Evolutionary conservation across 805 yeast species (phyloP).

Genomic region (Candida ulmi): DNA sequence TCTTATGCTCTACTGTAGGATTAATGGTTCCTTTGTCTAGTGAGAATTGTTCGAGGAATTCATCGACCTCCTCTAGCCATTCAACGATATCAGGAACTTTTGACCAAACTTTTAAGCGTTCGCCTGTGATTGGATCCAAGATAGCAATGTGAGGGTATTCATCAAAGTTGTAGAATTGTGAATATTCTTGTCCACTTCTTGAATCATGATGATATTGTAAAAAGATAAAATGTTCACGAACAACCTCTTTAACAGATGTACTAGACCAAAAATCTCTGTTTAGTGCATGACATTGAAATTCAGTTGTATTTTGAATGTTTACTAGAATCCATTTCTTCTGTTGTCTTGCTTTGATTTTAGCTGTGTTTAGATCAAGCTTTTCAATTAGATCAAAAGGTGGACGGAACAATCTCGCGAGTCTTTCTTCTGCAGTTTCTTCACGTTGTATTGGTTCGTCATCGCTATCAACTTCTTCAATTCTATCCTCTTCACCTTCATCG

Average conservation of each 20-base stretch:
- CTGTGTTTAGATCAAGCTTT: slow-evolving; percentile 60
- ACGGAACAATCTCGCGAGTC: slow-evolving; percentile 77
- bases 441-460: slow-evolving; percentile 23
- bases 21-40: slow-evolving; percentile 57
- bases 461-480: slow-evolving; percentile 29
- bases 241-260: slow-evolving; percentile 52
- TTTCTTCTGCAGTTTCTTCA: slow-evolving; percentile 31
- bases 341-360: slow-evolving; percentile 59
- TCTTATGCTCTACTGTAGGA: slow-evolving; percentile 60
- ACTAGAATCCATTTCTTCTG: slow-evolving; percentile 76
- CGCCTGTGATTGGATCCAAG: slow-evolving; percentile 94
- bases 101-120: slow-evolving; percentile 72
- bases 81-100: slow-evolving; percentile 53
- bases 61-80: slow-evolving; percentile 65
- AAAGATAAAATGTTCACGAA: slow-evolving; percentile 69
- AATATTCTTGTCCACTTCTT: slow-evolving; percentile 63
- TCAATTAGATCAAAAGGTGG: slow-evolving; percentile 92
- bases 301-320: slow-evolving; percentile 80
- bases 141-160: slow-evolving; percentile 87
- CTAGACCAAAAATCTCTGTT: slow-evolving; percentile 96
- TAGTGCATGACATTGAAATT: slow-evolving; percentile 82
- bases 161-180: slow-evolving; percentile 64
- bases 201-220: slow-evolving; percentile 82
- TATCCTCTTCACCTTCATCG: slow-evolving; percentile 35
- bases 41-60: slow-evolving; percentile 62